Conservation (phyloP, 176 grass and related monocot species). For the Oryza nivara region DNA sequence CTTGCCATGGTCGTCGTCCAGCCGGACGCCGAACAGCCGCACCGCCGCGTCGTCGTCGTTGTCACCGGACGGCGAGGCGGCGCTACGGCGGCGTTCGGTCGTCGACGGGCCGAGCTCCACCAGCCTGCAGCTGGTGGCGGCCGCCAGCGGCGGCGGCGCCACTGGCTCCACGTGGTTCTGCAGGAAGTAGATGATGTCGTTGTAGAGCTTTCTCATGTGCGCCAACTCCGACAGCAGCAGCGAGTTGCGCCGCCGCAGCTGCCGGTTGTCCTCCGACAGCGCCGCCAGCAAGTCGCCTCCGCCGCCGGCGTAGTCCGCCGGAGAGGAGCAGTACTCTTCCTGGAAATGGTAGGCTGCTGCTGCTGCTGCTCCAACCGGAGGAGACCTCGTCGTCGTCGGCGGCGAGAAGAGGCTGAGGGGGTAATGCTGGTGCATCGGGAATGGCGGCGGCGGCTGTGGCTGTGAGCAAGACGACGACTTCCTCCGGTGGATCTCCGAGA, state of each 20-base stretch:
- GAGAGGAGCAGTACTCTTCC: neutral
- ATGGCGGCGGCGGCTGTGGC: neutral
- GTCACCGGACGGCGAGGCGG: neutral
- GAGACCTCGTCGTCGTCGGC: neutral
- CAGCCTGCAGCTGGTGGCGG: slow-evolving; percentile 29
- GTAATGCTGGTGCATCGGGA: slow-evolving; percentile 36
- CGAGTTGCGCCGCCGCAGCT: slow-evolving; percentile 73
- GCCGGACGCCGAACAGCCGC: slow-evolving; percentile 73
- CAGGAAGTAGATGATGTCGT: slow-evolving; percentile 78
- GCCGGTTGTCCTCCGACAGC: slow-evolving; percentile 73
- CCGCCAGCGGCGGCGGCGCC: neutral
- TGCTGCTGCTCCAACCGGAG: neutral
- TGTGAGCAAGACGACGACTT: slow-evolving; percentile 57
- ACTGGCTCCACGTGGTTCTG: slow-evolving; percentile 67
- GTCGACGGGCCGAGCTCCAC: slow-evolving; percentile 39
- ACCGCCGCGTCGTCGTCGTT: slow-evolving; percentile 22
- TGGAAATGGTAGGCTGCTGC: slow-evolving; percentile 2
- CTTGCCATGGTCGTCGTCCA: slow-evolving; percentile 43
- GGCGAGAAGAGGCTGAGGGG: slow-evolving; percentile 42
- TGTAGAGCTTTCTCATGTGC: slow-evolving; percentile 83
- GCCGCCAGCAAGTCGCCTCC: slow-evolving; percentile 49
- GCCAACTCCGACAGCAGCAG: slow-evolving; percentile 71
- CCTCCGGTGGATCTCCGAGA: slow-evolving; percentile 80
- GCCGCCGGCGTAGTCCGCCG: neutral
- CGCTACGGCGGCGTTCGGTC: neutral